phyloP scores from a whole-genome alignment of 352 stramenopile genomes.

The Globisporangium cylindrosporum region DNA sequence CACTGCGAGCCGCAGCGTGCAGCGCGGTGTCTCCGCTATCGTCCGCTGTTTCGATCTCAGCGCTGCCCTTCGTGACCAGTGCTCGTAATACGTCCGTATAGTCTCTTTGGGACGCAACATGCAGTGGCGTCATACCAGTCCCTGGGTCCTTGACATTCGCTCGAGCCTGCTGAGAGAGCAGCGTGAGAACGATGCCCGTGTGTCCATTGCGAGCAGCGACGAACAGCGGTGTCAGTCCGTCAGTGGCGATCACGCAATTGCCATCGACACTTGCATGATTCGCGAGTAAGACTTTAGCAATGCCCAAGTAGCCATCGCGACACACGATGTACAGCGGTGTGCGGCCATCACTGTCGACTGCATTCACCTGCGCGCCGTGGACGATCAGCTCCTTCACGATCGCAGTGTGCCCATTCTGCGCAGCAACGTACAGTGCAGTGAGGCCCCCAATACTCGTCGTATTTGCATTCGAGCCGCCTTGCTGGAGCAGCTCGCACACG shows the following conservation, averaged over 20 bases:
- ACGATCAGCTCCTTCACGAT: conserved; percentile 10
- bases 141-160: background rate
- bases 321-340: background rate
- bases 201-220: conserved; percentile 3
- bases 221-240: conserved; percentile 2
- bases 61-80: background rate
- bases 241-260: background rate
- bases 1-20: conserved; percentile 2
- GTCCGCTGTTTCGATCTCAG: background rate
- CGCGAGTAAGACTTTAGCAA: background rate
- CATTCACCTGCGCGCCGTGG: background rate
- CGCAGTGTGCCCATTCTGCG: background rate
- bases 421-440: background rate
- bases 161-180: background rate
- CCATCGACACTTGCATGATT: background rate
- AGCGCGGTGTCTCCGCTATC: background rate
- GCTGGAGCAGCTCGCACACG: background rate
- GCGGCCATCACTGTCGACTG: background rate
- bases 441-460: background rate
- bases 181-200: background rate
- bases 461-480: background rate
- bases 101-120: background rate
- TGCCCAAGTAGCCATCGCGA: background rate
- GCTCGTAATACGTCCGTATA: background rate
- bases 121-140: background rate